These are phyloP conservation scores for Ophiostoma himal-ulmi DNA, from an alignment of 2,329 filamentous ascomycete genomes.

Conservation along the genomic window DNA sequence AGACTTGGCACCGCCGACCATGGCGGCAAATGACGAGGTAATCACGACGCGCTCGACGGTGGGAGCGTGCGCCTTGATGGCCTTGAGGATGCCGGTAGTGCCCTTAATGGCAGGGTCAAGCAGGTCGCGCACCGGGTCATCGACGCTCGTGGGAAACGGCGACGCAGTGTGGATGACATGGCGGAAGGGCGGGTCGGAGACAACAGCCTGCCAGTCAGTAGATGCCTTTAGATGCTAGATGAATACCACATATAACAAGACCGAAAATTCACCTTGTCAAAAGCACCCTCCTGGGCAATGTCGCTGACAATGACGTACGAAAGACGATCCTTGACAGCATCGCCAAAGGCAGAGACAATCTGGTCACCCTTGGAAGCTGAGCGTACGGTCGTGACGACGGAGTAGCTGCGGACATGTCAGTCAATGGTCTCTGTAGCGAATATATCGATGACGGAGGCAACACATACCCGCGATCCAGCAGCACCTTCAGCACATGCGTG, in stretches of 20 bases:
- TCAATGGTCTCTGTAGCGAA: neutral
- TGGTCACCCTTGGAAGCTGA: constrained; percentile 16
- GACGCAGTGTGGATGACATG: constrained; percentile 13
- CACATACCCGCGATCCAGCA: constrained; percentile 38
- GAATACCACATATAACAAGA: neutral
- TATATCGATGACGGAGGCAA: neutral
- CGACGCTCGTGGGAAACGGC: constrained; percentile 13
- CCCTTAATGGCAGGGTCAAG: constrained; percentile 15
- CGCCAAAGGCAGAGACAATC: neutral
- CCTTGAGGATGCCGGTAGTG: constrained; percentile 11
- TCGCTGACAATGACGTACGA: constrained; percentile 10
- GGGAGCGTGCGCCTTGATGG: constrained; percentile 26
- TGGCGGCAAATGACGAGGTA: constrained; percentile 26
- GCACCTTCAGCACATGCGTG: constrained; percentile 49
- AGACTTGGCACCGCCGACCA: constrained; percentile 25
- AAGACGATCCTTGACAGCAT: neutral
- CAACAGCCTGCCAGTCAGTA: neutral
- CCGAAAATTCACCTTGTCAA: constrained; percentile 5
- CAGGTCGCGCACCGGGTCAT: constrained; percentile 9
- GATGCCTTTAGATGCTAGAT: neutral
- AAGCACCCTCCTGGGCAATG: constrained; percentile 14
- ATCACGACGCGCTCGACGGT: constrained; percentile 29
- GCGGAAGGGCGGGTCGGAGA: constrained; percentile 5
- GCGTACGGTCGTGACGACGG: constrained; percentile 16
- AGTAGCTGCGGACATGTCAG: neutral